Evolutionary conservation across 495 filamentous ascomycete species (phyloP), one percentile per base, ranked within the genome.

Genomic region (Cudoniella acicularis): DNA sequence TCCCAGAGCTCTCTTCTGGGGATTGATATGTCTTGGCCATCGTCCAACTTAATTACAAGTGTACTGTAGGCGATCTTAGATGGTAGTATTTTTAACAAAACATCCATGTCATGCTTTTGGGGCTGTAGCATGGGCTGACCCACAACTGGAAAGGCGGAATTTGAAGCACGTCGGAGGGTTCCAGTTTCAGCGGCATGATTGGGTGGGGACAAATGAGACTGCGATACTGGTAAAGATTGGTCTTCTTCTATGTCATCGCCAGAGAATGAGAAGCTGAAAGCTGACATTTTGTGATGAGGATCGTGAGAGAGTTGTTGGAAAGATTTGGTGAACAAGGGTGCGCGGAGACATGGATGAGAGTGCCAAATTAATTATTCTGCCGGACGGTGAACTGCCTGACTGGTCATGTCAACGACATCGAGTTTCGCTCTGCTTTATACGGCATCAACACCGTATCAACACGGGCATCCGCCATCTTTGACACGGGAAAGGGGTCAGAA

Each of bases 1-100:
- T 98, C 94, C 79, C 92, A 96, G 54, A 96, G 81, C 64, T 96
- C 93, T 13, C 94, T 85, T 23, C 91, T 87, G 3, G 89, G 91
- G 23, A 98, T 75, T 22, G 73, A 75, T 20, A 88, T 68, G 13
- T 68, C 70, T 43, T 68, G 68, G 27, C 72, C 69, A 57, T 79
- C 78, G 43, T 81, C 72, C 62, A 77, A 73, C 55, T 75, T 75
- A 41, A 92, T 77, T 16, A 72, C 64, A 24, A 92, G 73, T 22
- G 75, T 76, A 69, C 81, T 81, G 72, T 87, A 96, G 59, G 85
- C 88, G 49, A 96, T 82, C 72, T 87, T 87, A 42, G 87, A 89
- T 4, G 92, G 91, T 17, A 96, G 77, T 57, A 74, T 78, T 11
- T 82, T 77, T 17, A 94, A 75, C 84, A 83, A 88, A 47, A 69